A percentile compares a stretch with the other conserved stretches of the same genome.
phyloP scores from a whole-genome alignment of 176 grass and related monocot genomes.

The Puya raimondii region DNA sequence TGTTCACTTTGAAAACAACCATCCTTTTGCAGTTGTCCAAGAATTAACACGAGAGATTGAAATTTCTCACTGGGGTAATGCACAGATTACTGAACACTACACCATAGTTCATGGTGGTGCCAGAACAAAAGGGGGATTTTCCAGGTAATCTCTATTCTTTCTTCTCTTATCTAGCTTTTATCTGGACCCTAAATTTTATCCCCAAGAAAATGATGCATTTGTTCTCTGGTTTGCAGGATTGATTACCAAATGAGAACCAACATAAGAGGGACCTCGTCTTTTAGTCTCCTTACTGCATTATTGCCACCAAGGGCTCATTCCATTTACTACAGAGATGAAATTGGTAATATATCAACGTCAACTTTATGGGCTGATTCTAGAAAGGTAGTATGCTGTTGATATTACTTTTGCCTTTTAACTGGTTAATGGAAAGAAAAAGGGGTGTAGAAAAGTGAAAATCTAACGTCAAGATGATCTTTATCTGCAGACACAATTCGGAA shows the following conservation, averaged over 20 bases:
- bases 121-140: constrained; percentile 87
- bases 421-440: constrained; percentile 5
- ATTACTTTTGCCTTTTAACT: neutral
- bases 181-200: constrained; percentile 9
- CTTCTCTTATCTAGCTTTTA: neutral
- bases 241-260: constrained; percentile 87
- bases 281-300: constrained; percentile 68
- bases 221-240: constrained; percentile 43
- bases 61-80: constrained; percentile 95
- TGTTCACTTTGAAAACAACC: constrained; percentile 95
- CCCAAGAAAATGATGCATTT: neutral
- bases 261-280: constrained; percentile 75
- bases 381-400: constrained; percentile 43
- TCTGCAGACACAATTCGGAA: constrained; percentile 89
- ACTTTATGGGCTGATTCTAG: constrained; percentile 89
- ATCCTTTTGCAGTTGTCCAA: constrained; percentile 85
- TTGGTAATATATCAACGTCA: constrained; percentile 98
- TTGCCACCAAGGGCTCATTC: constrained; percentile 85
- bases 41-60: constrained; percentile 86
- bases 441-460: neutral
- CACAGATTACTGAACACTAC: constrained; percentile 86
- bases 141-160: constrained; percentile 45
- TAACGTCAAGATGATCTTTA: constrained; percentile 13
- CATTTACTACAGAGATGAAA: constrained; percentile 99
- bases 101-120: constrained; percentile 83